Evolutionary conservation across 192 early-diverging fungal genomes (phyloP).

Genomic region (Rhizophagus clarus): DNA sequence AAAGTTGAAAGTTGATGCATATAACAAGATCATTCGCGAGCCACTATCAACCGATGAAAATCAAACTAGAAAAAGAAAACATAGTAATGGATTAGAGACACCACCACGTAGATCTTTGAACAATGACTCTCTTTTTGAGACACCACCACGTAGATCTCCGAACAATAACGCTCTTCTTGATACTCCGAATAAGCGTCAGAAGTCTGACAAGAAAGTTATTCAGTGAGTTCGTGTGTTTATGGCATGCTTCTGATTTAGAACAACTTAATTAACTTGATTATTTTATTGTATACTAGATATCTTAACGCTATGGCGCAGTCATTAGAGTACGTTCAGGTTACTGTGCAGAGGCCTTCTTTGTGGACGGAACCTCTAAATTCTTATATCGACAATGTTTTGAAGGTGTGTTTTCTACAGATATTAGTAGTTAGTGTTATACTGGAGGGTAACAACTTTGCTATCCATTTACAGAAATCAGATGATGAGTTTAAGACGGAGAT

Average conservation of each 20-base stretch:
- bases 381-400: neutral
- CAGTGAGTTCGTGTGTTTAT: constrained; percentile 1
- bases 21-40: constrained; percentile 2
- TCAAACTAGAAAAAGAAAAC: constrained; percentile 10
- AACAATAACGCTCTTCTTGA: neutral
- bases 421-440: constrained; percentile 1
- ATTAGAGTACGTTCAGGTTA: neutral
- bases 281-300: constrained; percentile 9
- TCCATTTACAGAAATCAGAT: constrained; percentile 21
- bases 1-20: constrained; percentile 4
- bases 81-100: constrained; percentile 6
- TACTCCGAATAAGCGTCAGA: constrained; percentile 22
- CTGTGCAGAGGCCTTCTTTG: neutral
- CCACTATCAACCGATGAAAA: neutral
- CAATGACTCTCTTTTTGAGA: neutral
- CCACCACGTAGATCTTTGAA: constrained; percentile 17
- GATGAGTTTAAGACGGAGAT: constrained; percentile 26
- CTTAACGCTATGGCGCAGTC: constrained; percentile 18
- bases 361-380: neutral
- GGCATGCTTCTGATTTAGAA: neutral
- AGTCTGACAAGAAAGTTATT: constrained; percentile 18
- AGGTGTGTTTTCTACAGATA: neutral
- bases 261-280: neutral
- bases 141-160: neutral
- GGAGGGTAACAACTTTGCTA: neutral